Base-by-base conservation (phyloP, 2,329 filamentous ascomycete species). In the Neopestalotiopsis sp. region DNA sequence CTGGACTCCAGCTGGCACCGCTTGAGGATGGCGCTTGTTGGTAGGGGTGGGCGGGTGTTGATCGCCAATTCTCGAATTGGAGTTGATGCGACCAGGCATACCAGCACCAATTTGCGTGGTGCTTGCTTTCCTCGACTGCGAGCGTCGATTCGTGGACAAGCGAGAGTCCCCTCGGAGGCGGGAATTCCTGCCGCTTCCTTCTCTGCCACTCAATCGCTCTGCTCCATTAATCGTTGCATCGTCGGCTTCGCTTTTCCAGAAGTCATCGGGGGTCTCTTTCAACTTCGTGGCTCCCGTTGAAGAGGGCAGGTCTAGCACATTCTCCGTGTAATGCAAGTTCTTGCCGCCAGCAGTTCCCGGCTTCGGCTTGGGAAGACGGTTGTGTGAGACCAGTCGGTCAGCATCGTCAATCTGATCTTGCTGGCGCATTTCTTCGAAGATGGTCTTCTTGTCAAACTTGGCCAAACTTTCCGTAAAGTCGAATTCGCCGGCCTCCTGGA, bases 401-500 rank as follows among this genome's bases (percentile, higher is more conserved):
- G 95, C 92, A 68, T 97, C 95, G n/a, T 95, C 93, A 9, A 95
- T 90, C 38, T 90, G 91, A 75, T 98, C 95, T 68, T 97, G 94
- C 73, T 93, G 94, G 70, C 94, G 88, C 80, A 98, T 96, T 80
- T 98, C 92, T 73, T 95, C 92, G 78, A 99, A 99, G 9, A 98
- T 90, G 1, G 91, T 91, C 68, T 92, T 90, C 83, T 98, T 98
- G 83, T 98, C 95, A 75, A 98, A 98, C 77, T 97, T 97, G 61
- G 94, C 95, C 40, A 98, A 86, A 73, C 94, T 94, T 67, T 90
- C 91, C 74, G 93, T 91, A 76, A 98, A 98, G 79, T 98, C 95
- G 75, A 98, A 98, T 70, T 98, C 96, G 12, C 93, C 94, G 85
- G 96, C 89, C 77, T 97, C 95, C 81, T 95, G 93, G 28, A 96